These are phyloP conservation scores for Penicillium soppii DNA, from an alignment of 495 filamentous ascomycete genomes.

Conservation along the genomic window DNA sequence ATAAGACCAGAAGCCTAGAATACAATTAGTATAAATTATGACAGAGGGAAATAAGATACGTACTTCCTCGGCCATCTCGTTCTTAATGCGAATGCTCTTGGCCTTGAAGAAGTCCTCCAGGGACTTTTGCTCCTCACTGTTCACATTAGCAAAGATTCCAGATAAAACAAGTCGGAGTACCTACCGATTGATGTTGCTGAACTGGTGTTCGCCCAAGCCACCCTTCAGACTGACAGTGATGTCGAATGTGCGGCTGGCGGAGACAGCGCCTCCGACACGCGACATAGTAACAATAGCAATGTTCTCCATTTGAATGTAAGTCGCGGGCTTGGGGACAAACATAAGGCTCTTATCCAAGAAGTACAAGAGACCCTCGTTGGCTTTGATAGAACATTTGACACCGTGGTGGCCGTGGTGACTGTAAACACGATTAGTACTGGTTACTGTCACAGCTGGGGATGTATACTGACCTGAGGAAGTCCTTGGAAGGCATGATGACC, in stretches of 20 bases:
- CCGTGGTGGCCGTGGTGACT: slow-evolving; percentile 91
- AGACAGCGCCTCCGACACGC: slow-evolving; percentile 89
- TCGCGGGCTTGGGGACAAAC: slow-evolving; percentile 97
- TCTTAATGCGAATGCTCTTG: slow-evolving; percentile 92
- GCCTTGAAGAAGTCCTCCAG: slow-evolving; percentile 94
- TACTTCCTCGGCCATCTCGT: slow-evolving; percentile 81
- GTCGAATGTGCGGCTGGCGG: slow-evolving; percentile 93
- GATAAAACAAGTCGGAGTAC: slow-evolving; percentile 7
- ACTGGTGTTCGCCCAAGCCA: slow-evolving; percentile 78
- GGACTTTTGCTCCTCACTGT: slow-evolving; percentile 86
- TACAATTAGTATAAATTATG: slow-evolving; percentile 2
- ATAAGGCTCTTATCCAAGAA: slow-evolving; percentile 98
- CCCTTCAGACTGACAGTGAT: slow-evolving; percentile 87
- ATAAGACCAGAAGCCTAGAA: slow-evolving; percentile 60
- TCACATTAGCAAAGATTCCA: slow-evolving; percentile 1
- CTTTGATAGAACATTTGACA: slow-evolving; percentile 99
- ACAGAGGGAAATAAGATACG: slow-evolving; percentile 19
- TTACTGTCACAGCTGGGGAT: neutral
- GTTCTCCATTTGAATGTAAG: slow-evolving; percentile 92
- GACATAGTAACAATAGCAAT: slow-evolving; percentile 89
- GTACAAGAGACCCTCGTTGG: slow-evolving; percentile 95
- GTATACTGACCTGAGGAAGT: slow-evolving; percentile 66
- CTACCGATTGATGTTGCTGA: slow-evolving; percentile 97
- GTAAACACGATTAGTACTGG: neutral
- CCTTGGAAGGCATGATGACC: slow-evolving; percentile 87